Conservation (phyloP, 768 basidiomycete genomes). For the Auricularia sp. region DNA sequence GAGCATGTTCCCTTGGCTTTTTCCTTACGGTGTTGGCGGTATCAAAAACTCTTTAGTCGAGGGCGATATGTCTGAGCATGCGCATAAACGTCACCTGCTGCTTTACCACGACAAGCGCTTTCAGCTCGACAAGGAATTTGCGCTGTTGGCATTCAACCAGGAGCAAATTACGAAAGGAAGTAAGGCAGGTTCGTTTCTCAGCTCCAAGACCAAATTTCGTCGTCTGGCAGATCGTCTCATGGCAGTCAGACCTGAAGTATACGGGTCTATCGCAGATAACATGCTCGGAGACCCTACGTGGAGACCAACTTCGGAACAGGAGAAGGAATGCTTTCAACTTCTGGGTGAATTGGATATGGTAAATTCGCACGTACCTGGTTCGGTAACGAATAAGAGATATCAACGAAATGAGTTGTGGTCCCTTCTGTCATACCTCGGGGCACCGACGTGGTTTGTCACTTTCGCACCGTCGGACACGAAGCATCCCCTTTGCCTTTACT, state of each 20-base stretch:
- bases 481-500: constrained; percentile 27
- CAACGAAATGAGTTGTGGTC: constrained; percentile 9
- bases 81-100: constrained; percentile 22
- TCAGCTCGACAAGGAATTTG: constrained; percentile 29
- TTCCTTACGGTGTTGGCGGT: constrained; percentile 2
- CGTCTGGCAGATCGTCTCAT: constrained; percentile 18
- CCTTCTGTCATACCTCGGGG: not conserved
- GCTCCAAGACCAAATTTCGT: constrained; percentile 17
- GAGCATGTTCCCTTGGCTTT: constrained; percentile 1
- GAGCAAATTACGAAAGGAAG: constrained; percentile 25
- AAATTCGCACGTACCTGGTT: constrained; percentile 12
- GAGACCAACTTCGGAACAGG: not conserved
- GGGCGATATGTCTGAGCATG: not conserved
- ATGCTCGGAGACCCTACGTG: constrained; percentile 18
- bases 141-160: constrained; percentile 31
- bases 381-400: constrained; percentile 18
- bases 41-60: not conserved
- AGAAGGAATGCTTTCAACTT: not conserved
- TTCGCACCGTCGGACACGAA: constrained; percentile 22
- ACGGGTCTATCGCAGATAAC: constrained; percentile 28
- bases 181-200: constrained; percentile 20
- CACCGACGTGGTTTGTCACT: constrained; percentile 24
- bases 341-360: constrained; percentile 1
- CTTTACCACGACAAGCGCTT: constrained; percentile 34
- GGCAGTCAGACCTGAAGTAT: constrained; percentile 24